Evolutionary conservation across 2,329 filamentous ascomycete genomes (phyloP), one percentile per base, ranked within the genome.

Genomic region (Tolypocladium album): DNA sequence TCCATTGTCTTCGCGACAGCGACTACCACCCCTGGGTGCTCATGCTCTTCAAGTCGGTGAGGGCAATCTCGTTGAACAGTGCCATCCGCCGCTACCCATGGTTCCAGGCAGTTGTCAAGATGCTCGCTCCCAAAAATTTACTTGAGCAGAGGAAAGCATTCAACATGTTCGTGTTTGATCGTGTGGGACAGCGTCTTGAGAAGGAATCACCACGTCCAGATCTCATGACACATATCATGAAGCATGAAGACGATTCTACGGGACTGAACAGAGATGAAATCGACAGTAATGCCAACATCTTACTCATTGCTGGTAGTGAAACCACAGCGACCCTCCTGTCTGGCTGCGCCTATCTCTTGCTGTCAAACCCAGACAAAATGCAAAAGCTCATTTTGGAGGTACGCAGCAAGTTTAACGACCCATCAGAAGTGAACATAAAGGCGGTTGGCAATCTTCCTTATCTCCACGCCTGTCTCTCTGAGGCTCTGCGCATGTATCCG

Each of bases 401-500:
- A 5, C 62, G 62, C n/a, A 22, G 9, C 9, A 55, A 24, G 9
- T 63, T 60, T 15, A 22, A 50, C 3, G 40, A 57, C 36, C 17
- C 27, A 34, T 47, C 55, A 11, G 62, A 63, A 13, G 60, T 62
- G 13, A 59, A 56, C 4, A 42, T 62, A 4, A 50, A 52, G 13
- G 53, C 56, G 5, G 60, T 63, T 13, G 57, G 34, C 40, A 39
- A 50, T 6, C 20, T 63, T 34, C 39, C 56, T 11, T 61, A 60
- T 36, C 58, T 78, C 56, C 64, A 70, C 17, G 76, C 75, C 5
- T 70, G 67, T 42, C 63, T 79, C 13, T 68, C 76, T 1, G 77
- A 79, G 65, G 67, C 68, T 6, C 64, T 79, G 42, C 67, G 78
- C 17, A 65, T 73, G 39, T 76, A 75, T 53, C 73, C 75, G 11